Conservation (phyloP, 129 eudicot species). For the Lactuca sativa region DNA sequence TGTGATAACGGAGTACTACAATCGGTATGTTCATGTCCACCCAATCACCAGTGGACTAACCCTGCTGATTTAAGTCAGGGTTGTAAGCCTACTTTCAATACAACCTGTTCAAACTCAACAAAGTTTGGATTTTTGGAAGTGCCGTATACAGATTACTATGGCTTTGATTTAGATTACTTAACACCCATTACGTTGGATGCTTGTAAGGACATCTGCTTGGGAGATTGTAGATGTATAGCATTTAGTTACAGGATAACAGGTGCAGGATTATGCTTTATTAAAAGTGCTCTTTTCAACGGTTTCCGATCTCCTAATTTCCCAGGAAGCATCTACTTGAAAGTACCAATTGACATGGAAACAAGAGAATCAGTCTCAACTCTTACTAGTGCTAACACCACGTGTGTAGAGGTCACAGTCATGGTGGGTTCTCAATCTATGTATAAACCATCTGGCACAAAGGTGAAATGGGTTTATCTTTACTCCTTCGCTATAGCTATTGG, state of each 20-base stretch:
- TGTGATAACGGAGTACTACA: conserved; percentile 35
- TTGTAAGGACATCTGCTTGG: conserved; percentile 42
- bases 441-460: conserved; percentile 13
- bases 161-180: conserved; percentile 41
- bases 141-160: conserved; percentile 45
- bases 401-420: not conserved
- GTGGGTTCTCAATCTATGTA: conserved; percentile 38
- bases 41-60: conserved; percentile 25
- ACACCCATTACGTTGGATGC: conserved; percentile 19
- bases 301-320: conserved; percentile 26
- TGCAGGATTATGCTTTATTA: conserved; percentile 37
- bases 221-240: conserved; percentile 43
- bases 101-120: conserved; percentile 14
- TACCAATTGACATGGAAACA: conserved; percentile 29
- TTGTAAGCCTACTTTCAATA: conserved; percentile 39
- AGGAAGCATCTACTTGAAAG: conserved; percentile 30
- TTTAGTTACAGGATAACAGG: conserved; percentile 45
- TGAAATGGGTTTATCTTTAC: conserved; percentile 48
- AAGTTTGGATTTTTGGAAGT: conserved; percentile 38
- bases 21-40: conserved; percentile 48
- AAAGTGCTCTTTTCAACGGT: conserved; percentile 50
- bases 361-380: not conserved
- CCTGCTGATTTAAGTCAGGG: conserved; percentile 42
- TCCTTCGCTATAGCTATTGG: conserved; percentile 40
- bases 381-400: not conserved